Conservation (phyloP, 352 stramenopile genomes). For the Blastocystis sp. region DNA sequence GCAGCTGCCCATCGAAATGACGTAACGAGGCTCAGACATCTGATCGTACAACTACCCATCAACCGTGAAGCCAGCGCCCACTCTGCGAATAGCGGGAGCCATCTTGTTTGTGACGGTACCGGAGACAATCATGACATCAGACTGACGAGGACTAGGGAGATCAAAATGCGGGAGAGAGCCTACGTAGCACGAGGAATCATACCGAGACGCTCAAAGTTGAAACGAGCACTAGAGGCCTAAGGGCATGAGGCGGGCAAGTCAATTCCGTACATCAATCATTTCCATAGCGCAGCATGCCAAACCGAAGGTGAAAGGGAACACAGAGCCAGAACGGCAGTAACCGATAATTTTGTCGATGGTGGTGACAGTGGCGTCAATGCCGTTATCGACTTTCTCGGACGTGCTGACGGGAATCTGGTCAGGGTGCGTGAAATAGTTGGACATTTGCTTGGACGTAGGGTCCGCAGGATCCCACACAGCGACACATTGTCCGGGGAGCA, state of each 20-base stretch:
- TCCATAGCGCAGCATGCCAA: constrained; percentile 98
- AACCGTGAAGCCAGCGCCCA: not conserved
- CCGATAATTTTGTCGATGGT: constrained; percentile 74
- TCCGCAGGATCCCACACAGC: constrained; percentile 57
- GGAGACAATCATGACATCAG: constrained; percentile 98
- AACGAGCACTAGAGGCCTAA: constrained; percentile 79
- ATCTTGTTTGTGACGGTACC: constrained; percentile 99
- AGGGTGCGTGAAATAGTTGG: constrained; percentile 70
- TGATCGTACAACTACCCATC: constrained; percentile 91
- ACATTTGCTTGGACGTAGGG: constrained; percentile 55
- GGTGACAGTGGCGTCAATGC: constrained; percentile 34
- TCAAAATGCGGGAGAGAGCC: constrained; percentile 64
- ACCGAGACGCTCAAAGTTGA: constrained; percentile 97
- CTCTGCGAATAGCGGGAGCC: constrained; percentile 91
- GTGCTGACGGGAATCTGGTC: constrained; percentile 69
- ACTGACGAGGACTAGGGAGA: constrained; percentile 84
- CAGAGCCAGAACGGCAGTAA: constrained; percentile 80
- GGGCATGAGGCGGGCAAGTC: not conserved
- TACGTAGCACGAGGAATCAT: constrained; percentile 93
- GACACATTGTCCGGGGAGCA: constrained; percentile 24
- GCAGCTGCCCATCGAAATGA: constrained; percentile 97
- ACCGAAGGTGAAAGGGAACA: constrained; percentile 99
- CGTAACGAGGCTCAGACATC: constrained; percentile 97
- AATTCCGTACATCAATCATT: constrained; percentile 90
- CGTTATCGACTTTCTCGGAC: constrained; percentile 62